Evolutionary conservation across 2,329 filamentous ascomycete species (phyloP).

Genomic region (Hymenoscyphus fraxineus): DNA sequence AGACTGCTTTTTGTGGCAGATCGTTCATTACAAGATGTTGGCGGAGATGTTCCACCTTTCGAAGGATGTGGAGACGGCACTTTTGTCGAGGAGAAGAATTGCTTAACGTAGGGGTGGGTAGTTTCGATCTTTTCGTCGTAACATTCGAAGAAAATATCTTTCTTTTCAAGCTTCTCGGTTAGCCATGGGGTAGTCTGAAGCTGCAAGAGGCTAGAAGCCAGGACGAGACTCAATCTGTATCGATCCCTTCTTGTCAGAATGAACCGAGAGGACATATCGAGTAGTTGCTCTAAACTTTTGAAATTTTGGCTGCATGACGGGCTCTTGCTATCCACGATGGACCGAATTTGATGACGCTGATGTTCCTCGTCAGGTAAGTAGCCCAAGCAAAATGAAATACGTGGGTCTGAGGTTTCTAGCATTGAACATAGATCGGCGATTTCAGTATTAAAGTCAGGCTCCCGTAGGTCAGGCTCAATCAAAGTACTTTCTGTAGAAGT

Average conservation of each 20-base stretch:
- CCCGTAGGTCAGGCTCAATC: neutral
- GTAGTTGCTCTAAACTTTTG: conserved; percentile 23
- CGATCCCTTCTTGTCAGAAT: conserved; percentile 21
- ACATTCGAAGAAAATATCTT: conserved; percentile 25
- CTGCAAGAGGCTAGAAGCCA: conserved; percentile 27
- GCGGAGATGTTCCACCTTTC: neutral
- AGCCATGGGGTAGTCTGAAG: conserved; percentile 29
- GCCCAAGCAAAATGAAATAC: conserved; percentile 12
- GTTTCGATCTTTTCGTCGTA: conserved; percentile 14
- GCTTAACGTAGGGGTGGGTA: conserved; percentile 22
- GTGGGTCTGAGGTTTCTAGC: neutral
- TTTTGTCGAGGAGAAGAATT: conserved; percentile 14
- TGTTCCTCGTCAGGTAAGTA: conserved; percentile 21
- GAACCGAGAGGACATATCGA: neutral
- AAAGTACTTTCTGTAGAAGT: neutral
- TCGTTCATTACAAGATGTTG: neutral
- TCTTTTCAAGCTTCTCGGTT: conserved; percentile 21
- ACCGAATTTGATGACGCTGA: conserved; percentile 13
- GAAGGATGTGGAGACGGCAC: neutral
- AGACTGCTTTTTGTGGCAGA: conserved; percentile 15
- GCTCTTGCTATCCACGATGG: conserved; percentile 1
- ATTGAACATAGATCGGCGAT: conserved; percentile 23
- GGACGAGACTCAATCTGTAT: conserved; percentile 23
- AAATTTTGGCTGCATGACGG: neutral
- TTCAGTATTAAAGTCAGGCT: conserved; percentile 1